Evolutionary conservation across 805 yeast genomes (phyloP).

Genomic region (Ogataea pignaliae): DNA sequence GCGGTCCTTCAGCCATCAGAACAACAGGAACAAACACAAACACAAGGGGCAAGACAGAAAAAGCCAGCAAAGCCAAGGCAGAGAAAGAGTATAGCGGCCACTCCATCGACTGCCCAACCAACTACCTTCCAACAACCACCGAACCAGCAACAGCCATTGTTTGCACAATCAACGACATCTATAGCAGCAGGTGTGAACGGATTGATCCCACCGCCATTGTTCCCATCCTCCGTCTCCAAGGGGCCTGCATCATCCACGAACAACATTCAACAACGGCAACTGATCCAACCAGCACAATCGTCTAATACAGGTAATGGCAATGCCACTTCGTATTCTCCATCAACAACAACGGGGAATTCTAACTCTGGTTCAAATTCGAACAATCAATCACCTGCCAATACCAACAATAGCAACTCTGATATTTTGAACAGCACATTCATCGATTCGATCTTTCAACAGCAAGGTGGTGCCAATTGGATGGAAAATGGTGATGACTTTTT

Average conservation of each 20-base stretch:
- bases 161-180: constrained; percentile 15
- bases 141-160: neutral
- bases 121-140: neutral
- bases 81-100: constrained; percentile 1
- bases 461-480: constrained; percentile 82
- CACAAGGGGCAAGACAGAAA: neutral
- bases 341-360: constrained; percentile 7
- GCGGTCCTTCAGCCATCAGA: neutral
- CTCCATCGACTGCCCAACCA: neutral
- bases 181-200: constrained; percentile 24
- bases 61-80: constrained; percentile 4
- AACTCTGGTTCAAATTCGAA: constrained; percentile 14
- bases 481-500: constrained; percentile 82
- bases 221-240: constrained; percentile 12
- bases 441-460: constrained; percentile 68
- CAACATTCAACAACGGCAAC: neutral
- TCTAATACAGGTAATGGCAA: neutral
- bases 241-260: neutral
- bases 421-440: constrained; percentile 26
- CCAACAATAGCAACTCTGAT: constrained; percentile 21
- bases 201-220: constrained; percentile 24
- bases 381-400: constrained; percentile 21
- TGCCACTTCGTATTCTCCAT: constrained; percentile 12
- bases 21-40: constrained; percentile 4
- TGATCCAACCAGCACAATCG: neutral